Conservation (phyloP, 1,139 yeast genomes). For the Geotrichum histeridarum region DNA sequence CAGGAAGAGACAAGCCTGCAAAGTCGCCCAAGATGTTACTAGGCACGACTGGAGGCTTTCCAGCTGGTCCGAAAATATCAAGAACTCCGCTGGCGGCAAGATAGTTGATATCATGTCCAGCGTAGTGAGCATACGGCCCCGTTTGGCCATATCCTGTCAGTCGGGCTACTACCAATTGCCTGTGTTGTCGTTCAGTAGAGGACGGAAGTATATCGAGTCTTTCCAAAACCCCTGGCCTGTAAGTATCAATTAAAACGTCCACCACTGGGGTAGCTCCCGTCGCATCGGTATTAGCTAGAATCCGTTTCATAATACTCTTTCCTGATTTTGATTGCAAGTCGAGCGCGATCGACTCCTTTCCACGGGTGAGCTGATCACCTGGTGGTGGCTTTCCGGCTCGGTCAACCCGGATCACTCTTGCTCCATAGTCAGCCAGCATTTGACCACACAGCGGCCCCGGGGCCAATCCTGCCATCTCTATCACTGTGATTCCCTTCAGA, state of each 20-base stretch:
- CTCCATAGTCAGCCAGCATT: conserved; percentile 37
- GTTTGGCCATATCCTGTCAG: conserved; percentile 24
- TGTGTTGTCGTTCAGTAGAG: conserved; percentile 14
- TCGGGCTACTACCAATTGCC: conserved; percentile 22
- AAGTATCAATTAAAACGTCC: conserved; percentile 36
- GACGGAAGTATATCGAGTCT: conserved; percentile 33
- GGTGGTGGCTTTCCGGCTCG: conserved; percentile 6
- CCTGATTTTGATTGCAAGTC: conserved; percentile 31
- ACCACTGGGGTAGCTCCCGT: conserved; percentile 23
- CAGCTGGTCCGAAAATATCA: conserved; percentile 21
- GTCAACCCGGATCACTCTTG: conserved; percentile 36
- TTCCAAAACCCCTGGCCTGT: conserved; percentile 35
- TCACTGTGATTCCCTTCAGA: conserved; percentile 17
- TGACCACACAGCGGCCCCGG: conserved; percentile 29
- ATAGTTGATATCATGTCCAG: conserved; percentile 27
- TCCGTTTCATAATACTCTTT: conserved; percentile 26
- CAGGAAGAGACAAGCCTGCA: conserved; percentile 26
- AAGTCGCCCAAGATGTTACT: conserved; percentile 25
- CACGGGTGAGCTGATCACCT: conserved; percentile 35
- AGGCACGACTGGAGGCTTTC: conserved; percentile 21
- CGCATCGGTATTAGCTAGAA: conserved; percentile 20
- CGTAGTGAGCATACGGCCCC: conserved; percentile 19
- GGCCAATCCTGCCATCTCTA: conserved; percentile 28
- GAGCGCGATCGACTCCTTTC: conserved; percentile 35
- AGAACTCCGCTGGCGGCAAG: conserved; percentile 24